Base-by-base conservation (phyloP, 495 filamentous ascomycete species). In the Aspergillus ostianus region DNA sequence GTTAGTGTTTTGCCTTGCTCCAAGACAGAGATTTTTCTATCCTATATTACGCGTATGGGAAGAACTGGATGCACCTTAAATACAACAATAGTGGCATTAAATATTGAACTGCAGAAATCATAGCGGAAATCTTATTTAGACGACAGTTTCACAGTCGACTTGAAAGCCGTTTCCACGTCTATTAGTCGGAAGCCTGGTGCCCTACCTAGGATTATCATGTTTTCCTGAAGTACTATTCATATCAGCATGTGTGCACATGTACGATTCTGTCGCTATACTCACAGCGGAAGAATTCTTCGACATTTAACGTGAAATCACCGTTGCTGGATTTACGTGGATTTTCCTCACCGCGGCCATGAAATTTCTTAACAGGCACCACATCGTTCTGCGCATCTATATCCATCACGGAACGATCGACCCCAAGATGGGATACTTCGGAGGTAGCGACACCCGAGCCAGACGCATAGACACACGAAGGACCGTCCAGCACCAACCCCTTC, bases 401-500 rank as follows among this genome's bases (percentile, higher is more conserved):
- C 36, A 55, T 55, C 29, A 30, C 50, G 12, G 21, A 29, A 9
- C 1, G 1, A 30, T n/a, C 20, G 2, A 53, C 50, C 23, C 1
- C 50, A 48, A 1, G n/a, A 23, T 18, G 21, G 9, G 10, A 56
- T 20, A 1, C 10, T 17, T 41, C 23, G 8, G 20, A 10, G 6
- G n/a, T 9, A 8, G 23, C 9, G 2, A 32, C 46, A n/a, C 19
- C 47, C 19, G 21, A 8, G 3, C 47, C 10, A 36, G 51, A 23
- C n/a, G 45, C 15, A 19, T 12, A 60, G 17, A 47, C 41, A 19
- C 44, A 61, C 15, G 60, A 60, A n/a, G 60, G 58, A 2, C 58
- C 64, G 48, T 73, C 60, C 9, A 70, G 32, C 17, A 44, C 45
- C 3, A 74, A 32, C 0, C 68, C 67, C 60, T 67, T 67, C 20